phyloP scores from a whole-genome alignment of 331 rosid genomes.

The Spiraea crenata region DNA sequence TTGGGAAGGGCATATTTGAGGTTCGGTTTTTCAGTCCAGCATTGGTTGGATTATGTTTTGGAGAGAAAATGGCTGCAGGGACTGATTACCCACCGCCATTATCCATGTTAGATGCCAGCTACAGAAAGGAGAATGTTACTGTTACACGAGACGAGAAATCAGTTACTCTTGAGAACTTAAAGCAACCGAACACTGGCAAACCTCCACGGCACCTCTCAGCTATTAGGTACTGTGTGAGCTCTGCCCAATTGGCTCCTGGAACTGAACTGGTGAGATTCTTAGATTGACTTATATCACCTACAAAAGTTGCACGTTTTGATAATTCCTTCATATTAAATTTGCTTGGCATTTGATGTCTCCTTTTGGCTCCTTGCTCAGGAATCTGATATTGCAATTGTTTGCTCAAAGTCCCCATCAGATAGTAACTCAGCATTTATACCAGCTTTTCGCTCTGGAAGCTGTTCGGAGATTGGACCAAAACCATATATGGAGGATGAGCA shows the following conservation, averaged over 20 bases:
- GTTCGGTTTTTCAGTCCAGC: background rate
- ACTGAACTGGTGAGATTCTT: constrained; percentile 25
- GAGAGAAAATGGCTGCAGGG: constrained; percentile 36
- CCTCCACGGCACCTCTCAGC: constrained; percentile 36
- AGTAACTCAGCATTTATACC: constrained; percentile 25
- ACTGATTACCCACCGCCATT: constrained; percentile 31
- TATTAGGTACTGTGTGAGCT: constrained; percentile 31
- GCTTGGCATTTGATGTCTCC: background rate
- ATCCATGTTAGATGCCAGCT: constrained; percentile 29
- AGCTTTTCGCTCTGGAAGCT: constrained; percentile 43
- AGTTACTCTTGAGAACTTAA: constrained; percentile 22
- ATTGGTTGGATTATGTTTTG: constrained; percentile 26
- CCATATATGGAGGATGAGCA: constrained; percentile 49
- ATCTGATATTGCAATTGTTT: constrained; percentile 23
- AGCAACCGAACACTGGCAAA: constrained; percentile 26
- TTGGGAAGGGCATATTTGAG: constrained; percentile 11
- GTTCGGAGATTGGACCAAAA: constrained; percentile 42
- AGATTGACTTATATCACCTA: background rate
- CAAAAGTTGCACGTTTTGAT: background rate
- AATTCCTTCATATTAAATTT: background rate
- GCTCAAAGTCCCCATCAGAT: constrained; percentile 31
- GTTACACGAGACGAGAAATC: constrained; percentile 31
- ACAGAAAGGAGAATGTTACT: constrained; percentile 31
- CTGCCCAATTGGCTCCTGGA: constrained; percentile 31
- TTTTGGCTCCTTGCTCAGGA: constrained; percentile 23